Conservation (phyloP, 805 yeast genomes). For the Debaryomyces prosopidis region DNA sequence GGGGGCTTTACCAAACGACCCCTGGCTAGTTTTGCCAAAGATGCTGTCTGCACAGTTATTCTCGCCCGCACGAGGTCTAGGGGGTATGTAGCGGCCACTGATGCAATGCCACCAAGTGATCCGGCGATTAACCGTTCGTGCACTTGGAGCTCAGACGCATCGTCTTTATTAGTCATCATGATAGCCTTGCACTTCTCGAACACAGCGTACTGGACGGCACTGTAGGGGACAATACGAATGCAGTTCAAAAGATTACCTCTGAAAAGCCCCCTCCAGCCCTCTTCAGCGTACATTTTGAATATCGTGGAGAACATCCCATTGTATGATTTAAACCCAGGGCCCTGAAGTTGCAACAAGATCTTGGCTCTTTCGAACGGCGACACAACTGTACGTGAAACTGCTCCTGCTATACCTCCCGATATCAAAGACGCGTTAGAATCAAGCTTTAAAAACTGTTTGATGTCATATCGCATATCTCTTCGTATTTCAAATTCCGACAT, state of each 20-base stretch:
- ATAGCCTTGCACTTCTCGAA: slow-evolving; percentile 62
- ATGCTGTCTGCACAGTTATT: slow-evolving; percentile 84
- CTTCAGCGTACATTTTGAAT: slow-evolving; percentile 77
- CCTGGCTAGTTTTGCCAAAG: slow-evolving; percentile 46
- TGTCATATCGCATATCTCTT: background rate
- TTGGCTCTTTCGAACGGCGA: slow-evolving; percentile 95
- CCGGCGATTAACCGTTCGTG: slow-evolving; percentile 72
- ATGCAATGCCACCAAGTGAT: slow-evolving; percentile 73
- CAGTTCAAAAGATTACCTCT: slow-evolving; percentile 92
- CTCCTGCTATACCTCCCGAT: slow-evolving; percentile 78
- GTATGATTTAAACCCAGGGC: slow-evolving; percentile 50
- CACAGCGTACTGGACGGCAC: slow-evolving; percentile 90
- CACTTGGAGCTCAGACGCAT: slow-evolving; percentile 42
- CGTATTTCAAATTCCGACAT: background rate
- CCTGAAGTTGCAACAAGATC: slow-evolving; percentile 88
- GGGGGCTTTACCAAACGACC: slow-evolving; percentile 60
- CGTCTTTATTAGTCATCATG: slow-evolving; percentile 18
- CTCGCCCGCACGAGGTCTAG: slow-evolving; percentile 89
- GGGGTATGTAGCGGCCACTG: slow-evolving; percentile 87
- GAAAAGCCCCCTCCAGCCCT: slow-evolving; percentile 87
- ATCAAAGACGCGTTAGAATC: slow-evolving; percentile 64
- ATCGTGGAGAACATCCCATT: slow-evolving; percentile 79
- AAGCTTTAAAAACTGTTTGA: slow-evolving; percentile 31
- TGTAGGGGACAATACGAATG: slow-evolving; percentile 86
- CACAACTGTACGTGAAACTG: slow-evolving; percentile 83